Evolutionary conservation across 192 early-diverging fungal genomes (phyloP), one percentile per base, ranked within the genome.

Genomic region (Phlyctochytrium bullatum): DNA sequence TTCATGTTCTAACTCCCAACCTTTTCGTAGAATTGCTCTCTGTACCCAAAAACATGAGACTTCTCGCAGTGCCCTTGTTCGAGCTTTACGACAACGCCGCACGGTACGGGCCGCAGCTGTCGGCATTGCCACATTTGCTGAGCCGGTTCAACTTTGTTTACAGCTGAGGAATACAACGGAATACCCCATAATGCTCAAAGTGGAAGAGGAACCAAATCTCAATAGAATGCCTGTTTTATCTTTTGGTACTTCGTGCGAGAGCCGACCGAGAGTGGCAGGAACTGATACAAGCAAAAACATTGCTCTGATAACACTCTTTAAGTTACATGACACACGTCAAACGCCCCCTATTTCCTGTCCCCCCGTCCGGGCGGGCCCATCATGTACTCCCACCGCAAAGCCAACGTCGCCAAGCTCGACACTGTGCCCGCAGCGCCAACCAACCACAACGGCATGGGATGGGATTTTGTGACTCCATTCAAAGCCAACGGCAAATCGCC

Each of bases 31-130:
- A 86, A 66, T 73, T 87, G 10, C 73, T 92, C 24, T 84, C 80
- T 2, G 87, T 92, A 1, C 91, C 91, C 24, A 86, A 84, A 52
- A 91, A 91, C 68, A 85, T 91, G 87, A 87, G 89, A 62, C 75
- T 92, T 10, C 72, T 92, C 3, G 91, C 91, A 10, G 88, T 92
- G 2, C 91, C 91, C 3, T 75, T 92, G 34, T 90, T 91, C 68
- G 91, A 92, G 68, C 67, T 92, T 20, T 87, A 91, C 75, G 87
- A 90, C 60, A 91, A 92, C 65, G 74, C 88, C n/a, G 79, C 78
- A n/a, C 69, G 88, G 27, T 92, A 89, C 73, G 91, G 91, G 1
- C 76, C 83, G 4, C 88, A 92, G 68, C 62, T 92, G 28, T 77
- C 88, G 2, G 77, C 83, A 2, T 73, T 92, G 53, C 86, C 90